A percentile compares a stretch with the other conserved stretches of the same genome.
Evolutionary conservation across 441 rosid genomes (phyloP).

Genomic region (Corymbia citriodora): DNA sequence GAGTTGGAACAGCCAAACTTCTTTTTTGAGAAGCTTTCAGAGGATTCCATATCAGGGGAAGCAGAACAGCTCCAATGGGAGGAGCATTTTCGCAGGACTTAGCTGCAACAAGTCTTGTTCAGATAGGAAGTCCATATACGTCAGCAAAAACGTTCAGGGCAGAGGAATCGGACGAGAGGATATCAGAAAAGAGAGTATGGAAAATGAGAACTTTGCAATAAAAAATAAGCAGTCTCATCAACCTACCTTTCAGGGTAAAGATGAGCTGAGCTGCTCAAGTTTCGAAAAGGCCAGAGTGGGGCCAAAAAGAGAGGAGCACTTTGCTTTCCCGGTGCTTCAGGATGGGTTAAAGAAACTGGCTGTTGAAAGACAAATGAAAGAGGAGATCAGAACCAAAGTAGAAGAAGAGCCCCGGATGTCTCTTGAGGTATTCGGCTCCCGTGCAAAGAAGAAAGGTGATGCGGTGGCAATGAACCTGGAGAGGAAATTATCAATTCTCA

Average conservation of each 20-base stretch:
- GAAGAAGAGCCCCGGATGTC: conserved; percentile 35
- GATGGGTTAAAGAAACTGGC: conserved; percentile 11
- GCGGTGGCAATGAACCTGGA: conserved; percentile 49
- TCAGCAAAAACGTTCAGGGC: conserved; percentile 13
- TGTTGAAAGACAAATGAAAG: conserved; percentile 3
- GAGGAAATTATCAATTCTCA: conserved; percentile 67
- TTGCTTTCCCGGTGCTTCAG: conserved; percentile 18
- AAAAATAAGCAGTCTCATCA: conserved; percentile 30
- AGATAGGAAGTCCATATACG: conserved; percentile 46
- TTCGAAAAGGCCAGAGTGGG: conserved; percentile 4
- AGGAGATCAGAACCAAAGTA: not conserved
- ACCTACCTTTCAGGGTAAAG: conserved; percentile 10
- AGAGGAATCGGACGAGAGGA: conserved; percentile 12
- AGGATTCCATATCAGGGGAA: conserved; percentile 20
- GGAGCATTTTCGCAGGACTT: conserved; percentile 49
- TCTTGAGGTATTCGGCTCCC: conserved; percentile 45
- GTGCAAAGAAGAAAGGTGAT: conserved; percentile 31
- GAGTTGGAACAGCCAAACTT: conserved; percentile 57
- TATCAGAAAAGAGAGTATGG: conserved; percentile 7
- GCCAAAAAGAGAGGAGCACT: conserved; percentile 25
- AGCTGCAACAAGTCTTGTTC: conserved; percentile 62
- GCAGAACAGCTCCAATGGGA: conserved; percentile 34
- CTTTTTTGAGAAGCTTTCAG: conserved; percentile 26
- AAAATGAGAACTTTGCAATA: conserved; percentile 11
- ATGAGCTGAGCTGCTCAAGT: not conserved